Evolutionary conservation across 345 rosid genomes (phyloP).

Genomic region (Eucalyptus marginata): DNA sequence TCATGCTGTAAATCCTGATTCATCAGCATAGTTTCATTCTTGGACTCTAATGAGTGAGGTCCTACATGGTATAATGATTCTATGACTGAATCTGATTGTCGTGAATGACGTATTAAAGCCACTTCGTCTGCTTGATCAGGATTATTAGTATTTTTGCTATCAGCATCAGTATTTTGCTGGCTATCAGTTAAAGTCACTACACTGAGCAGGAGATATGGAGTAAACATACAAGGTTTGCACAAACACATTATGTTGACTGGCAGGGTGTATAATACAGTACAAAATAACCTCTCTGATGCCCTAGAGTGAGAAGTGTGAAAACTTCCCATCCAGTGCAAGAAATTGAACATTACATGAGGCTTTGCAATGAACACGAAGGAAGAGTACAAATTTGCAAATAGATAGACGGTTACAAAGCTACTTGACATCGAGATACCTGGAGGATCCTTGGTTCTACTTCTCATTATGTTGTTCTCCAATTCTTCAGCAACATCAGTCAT

Average conservation of each 20-base stretch:
- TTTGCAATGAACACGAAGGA: background rate
- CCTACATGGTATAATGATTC: background rate
- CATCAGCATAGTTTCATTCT: background rate
- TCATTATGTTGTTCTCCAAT: constrained; percentile 35
- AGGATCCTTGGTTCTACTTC: constrained; percentile 1
- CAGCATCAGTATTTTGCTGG: background rate
- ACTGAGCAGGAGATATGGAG: background rate
- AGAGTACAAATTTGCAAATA: background rate
- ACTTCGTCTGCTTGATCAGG: background rate
- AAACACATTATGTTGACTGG: background rate
- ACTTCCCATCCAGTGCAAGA: background rate
- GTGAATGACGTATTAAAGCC: background rate
- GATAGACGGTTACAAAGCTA: background rate
- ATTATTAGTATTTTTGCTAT: background rate
- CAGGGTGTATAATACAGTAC: background rate
- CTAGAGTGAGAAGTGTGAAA: background rate
- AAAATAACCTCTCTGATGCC: background rate
- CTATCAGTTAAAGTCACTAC: background rate
- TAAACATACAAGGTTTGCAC: background rate
- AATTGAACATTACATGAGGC: background rate
- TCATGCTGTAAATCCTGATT: background rate
- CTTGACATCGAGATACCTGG: constrained; percentile 6
- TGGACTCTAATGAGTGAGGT: background rate
- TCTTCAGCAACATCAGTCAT: constrained; percentile 46
- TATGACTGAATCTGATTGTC: background rate